Base-by-base conservation (phyloP, 345 rosid species). In the Acer negundo region DNA sequence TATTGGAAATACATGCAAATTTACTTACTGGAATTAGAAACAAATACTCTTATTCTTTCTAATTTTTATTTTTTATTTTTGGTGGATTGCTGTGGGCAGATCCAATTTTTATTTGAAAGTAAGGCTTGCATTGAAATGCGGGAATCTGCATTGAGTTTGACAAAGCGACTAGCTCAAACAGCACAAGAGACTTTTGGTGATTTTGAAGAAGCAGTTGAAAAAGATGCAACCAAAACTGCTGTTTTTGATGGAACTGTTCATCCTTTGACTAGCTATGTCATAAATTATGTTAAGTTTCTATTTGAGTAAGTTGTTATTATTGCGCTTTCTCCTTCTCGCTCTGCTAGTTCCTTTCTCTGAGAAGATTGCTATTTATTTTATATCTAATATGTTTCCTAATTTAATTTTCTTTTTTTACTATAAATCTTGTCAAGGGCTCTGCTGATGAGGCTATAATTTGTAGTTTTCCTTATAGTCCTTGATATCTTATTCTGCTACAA, bases 241-340 rank as follows among this genome's bases (percentile, higher is more conserved):
- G 97, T 96, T 86, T 87, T 88, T 78, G 99, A 96, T 82, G 99
- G 99, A 87, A 94, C 99, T 2, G 97, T 96, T 38, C 98, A 96
- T 85, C 99, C 99, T 40, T 86, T 96, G 79, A 96, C 98, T 35
- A 96, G 98, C 93, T 96, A 96, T 62, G 97, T 96, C 72, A 96
- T 96, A 76, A 94, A 96, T 76, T 94, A 96, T 23, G 97, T 96
- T 67, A 96, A 96, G 83, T 94, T 96, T 81, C 87, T 96, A 49
- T 96, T 92, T 7, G 99, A 96, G 99, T 94, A 86, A 88, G 99
- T 84, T 69, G 19, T 22, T 11, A 56, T 62, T 53, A 22, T 69
- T 78, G 26, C 56, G 23, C 69, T 31, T 67, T 69, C 4, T 58
- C 56, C 78, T 58, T n/a, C 59, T 71, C 51, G 10, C 62, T 56